Evolutionary conservation across 202 grass and related monocot species (phyloP), one percentile per base, ranked within the genome.

Genomic region (Panicum virgatum): DNA sequence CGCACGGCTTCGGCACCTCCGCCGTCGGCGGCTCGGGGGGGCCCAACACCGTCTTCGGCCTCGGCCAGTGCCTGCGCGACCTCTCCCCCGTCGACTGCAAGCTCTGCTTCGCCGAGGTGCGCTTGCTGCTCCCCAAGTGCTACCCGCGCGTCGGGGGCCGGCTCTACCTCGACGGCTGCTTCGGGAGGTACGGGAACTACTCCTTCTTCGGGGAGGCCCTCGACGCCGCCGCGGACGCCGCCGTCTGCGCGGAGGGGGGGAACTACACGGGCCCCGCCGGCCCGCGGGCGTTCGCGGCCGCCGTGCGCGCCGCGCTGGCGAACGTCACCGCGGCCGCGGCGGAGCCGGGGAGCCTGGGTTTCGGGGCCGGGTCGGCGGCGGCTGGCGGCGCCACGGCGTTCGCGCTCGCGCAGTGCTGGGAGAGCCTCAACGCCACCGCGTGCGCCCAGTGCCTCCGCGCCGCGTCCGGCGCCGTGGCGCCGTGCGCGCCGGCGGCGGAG

Each of bases 121-220:
- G 94, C 7, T 97, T 90, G 47, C 91, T 91, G 42, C 89, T 97
- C 15, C 94, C 91, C n/a, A 89, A 88, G 74, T 97, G 94, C 83
- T 97, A 97, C 77, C 91, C 91, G 51, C 77, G 88, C 29, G 86
- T 72, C 46, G 86, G 91, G 0, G 90, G 94, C 1, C 20, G 73
- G 7, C 66, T 97, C 63, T 97, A 87, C 79, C 88, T 93, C 50
- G 88, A 93, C 58, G 91, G 94, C 6, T 97, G 94, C 77, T 97
- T 89, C 72, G 91, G 94, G 0, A 79, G 94, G 20, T 97, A 97
- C 73, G 86, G 0, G 71, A 97, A 93, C 83, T 88, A 93, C 86
- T 93, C 94, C 23, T 97, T 97, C 84, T 93, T 89, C 62, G 16
- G 53, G 6, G 86, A 97, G 70, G 47, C 59, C n/a, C 14, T 85